Evolutionary conservation across 1,284 basidiomycete species (phyloP), one percentile per base, ranked within the genome.

Genomic region (Apiotrichum akiyoshidainum): DNA sequence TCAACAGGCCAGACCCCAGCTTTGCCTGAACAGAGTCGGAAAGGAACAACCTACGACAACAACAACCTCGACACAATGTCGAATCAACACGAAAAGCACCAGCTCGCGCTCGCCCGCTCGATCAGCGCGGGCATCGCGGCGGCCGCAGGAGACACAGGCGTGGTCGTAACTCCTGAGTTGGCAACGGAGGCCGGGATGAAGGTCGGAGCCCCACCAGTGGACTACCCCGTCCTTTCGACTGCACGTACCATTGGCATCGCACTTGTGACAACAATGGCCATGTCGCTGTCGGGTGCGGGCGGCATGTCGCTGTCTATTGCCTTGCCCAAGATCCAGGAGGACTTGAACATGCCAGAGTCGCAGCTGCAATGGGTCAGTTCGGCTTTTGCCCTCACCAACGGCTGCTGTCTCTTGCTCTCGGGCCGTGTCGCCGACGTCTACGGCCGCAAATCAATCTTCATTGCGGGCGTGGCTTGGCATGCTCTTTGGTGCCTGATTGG

Each of bases 381-480:
- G 7, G 82, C 84, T 3, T 85, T 83, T 67, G 72, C 82, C 0
- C 66, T 72, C 21, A 68, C 55, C 11, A 63, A 86, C 83, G 88
- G 87, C 17, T 90, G 89, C 61, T 81, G 89, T 44, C 79, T 90
- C 12, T 76, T 91, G 1, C 79, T 89, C 1, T 83, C 85, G 41
- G 88, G 89, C 0, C 79, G 88, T 45, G 70, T 89, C 5, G 87
- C 87, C 6, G 88, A 90, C 73, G 76, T 90, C 4, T 83, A 86
- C 65, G 88, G 88, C 1, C 80, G 86, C 37, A 88, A 87, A 69
- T 79, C 79, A 55, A 78, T 81, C 0, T 90, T 89, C 65, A 53
- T 85, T 2, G 16, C 79, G 13, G 88, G 88, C 0, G 80, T 82
- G 8, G 58, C 47, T 8, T 72, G 68, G 66, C 66, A 66, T 45